phyloP scores from a whole-genome alignment of 768 basidiomycete species.

The Suillus variegatus region DNA sequence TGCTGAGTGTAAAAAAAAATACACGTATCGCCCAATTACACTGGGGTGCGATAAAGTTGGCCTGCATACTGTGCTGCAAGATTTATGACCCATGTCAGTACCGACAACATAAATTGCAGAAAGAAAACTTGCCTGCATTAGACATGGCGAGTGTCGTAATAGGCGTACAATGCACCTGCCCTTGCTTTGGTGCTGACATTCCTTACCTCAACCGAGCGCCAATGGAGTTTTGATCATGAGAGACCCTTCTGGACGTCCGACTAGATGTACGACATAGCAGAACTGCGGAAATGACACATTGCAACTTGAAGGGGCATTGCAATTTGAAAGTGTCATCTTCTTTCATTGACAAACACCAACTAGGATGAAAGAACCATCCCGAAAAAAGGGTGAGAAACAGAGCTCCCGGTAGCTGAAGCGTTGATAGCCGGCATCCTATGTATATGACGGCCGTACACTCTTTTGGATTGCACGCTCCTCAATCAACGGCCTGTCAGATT shows the following conservation, averaged over 20 bases:
- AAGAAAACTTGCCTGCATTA: neutral
- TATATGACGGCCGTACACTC: neutral
- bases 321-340: no score
- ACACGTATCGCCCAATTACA: no score
- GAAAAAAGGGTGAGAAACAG: neutral
- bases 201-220: neutral
- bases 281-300: neutral
- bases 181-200: no score
- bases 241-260: neutral
- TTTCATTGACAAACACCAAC: neutral
- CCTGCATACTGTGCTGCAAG: neutral
- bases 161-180: neutral
- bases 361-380: neutral
- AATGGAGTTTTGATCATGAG: neutral
- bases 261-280: neutral
- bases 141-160: no score
- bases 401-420: neutral
- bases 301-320: no score
- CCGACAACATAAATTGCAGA: neutral
- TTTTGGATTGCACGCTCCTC: neutral
- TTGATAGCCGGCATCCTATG: neutral
- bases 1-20: no score
- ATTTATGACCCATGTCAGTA: neutral
- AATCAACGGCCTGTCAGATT: no score
- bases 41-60: neutral